phyloP scores from a whole-genome alignment of 2,329 filamentous ascomycete species.

The Pyrenophora tritici-repentis region DNA sequence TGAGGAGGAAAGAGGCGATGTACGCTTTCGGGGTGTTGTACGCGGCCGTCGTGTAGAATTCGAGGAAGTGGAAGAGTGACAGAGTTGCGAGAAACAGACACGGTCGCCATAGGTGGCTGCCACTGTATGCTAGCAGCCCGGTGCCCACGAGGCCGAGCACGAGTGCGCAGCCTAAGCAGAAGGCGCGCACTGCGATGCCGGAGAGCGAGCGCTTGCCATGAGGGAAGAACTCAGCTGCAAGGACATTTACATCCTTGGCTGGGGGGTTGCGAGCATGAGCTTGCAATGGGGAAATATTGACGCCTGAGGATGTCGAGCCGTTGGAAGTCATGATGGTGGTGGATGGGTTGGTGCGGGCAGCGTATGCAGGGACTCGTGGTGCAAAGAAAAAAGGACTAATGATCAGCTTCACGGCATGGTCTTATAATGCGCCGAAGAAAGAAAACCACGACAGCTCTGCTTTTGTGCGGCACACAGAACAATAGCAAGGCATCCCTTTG shows the following conservation, averaged over 20 bases:
- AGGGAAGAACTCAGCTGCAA: slow-evolving; percentile 47
- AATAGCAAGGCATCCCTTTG: slow-evolving; percentile 13
- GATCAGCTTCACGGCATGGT: slow-evolving; percentile 10
- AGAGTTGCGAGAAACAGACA: slow-evolving; percentile 70
- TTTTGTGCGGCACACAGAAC: slow-evolving; percentile 1
- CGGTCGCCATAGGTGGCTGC: slow-evolving; percentile 60
- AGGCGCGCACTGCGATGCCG: slow-evolving; percentile 54
- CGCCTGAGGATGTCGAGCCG: slow-evolving; percentile 27
- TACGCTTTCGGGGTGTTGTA: slow-evolving; percentile 78
- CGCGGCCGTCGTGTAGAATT: slow-evolving; percentile 87
- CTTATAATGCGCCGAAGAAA: not conserved
- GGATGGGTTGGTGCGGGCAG: not conserved
- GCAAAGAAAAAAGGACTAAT: not conserved
- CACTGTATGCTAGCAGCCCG: slow-evolving; percentile 32
- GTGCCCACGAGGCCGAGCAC: slow-evolving; percentile 42
- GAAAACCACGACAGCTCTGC: not conserved
- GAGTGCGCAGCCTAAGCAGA: slow-evolving; percentile 50
- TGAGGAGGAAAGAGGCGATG: slow-evolving; percentile 78
- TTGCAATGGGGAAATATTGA: slow-evolving; percentile 38
- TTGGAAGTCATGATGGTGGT: slow-evolving; percentile 30
- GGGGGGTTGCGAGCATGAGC: slow-evolving; percentile 23
- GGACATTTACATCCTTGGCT: slow-evolving; percentile 14
- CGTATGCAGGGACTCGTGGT: slow-evolving; percentile 2
- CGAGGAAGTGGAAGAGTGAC: slow-evolving; percentile 88
- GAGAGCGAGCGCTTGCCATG: slow-evolving; percentile 52